Evolutionary conservation across 805 yeast genomes (phyloP).

Genomic region (Candida maesae): DNA sequence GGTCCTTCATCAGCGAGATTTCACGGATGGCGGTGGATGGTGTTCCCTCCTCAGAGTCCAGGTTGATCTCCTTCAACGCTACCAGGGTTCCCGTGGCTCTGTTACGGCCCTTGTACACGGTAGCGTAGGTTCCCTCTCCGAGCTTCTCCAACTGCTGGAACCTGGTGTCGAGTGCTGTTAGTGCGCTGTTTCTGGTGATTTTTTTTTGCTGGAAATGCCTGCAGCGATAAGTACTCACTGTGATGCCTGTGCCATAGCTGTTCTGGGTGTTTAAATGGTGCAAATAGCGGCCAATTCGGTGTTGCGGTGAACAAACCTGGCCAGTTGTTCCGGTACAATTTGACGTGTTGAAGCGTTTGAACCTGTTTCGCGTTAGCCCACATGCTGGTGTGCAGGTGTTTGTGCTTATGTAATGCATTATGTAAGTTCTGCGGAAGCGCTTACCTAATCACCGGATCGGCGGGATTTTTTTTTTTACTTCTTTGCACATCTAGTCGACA

Average conservation of each 20-base stretch:
- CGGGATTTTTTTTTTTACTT: too few species aligned
- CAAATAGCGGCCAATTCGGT: too few species aligned
- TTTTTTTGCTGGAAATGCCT: too few species aligned
- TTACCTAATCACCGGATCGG: too few species aligned
- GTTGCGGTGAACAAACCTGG: not conserved
- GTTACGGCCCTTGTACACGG: constrained; percentile 94
- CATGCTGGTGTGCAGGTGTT: not conserved
- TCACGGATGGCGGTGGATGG: constrained; percentile 98
- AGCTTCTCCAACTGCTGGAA: constrained; percentile 61
- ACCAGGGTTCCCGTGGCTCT: constrained; percentile 84
- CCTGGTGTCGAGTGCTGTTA: constrained; percentile 21
- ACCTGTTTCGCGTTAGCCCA: not conserved
- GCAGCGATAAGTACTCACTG: constrained; percentile 22
- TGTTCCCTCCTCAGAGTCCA: constrained; percentile 95
- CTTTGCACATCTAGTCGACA: too few species aligned
- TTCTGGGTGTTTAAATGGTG: too few species aligned
- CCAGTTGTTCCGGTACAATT: too few species aligned
- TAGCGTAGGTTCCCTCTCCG: constrained; percentile 96
- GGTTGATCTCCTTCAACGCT: constrained; percentile 89
- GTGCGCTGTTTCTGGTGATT: too few species aligned
- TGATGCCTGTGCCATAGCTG: constrained; percentile 25
- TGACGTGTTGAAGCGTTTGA: too few species aligned
- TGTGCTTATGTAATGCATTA: not conserved
- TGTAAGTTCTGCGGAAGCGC: too few species aligned
- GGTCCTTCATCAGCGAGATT: constrained; percentile 91